A percentile compares a stretch with the other conserved stretches of the same genome.
Evolutionary conservation across 129 eudicot species (phyloP).

Genomic region (Escallonia rubra): DNA sequence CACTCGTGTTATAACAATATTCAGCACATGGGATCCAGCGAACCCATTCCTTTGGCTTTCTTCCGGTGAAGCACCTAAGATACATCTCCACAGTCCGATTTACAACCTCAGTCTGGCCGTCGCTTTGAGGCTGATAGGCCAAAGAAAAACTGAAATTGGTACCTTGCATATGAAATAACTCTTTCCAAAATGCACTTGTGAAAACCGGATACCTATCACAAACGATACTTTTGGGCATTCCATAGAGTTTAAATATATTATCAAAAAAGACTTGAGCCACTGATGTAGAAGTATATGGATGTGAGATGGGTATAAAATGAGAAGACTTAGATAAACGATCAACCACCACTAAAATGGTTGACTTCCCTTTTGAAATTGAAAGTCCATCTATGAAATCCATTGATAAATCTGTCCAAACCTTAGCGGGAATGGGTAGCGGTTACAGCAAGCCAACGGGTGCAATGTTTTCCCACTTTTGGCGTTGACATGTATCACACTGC

Average conservation of each 20-base stretch:
- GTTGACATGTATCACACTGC: too few relatives aligned
- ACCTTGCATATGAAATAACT: not conserved
- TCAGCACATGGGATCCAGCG: constrained; percentile 9
- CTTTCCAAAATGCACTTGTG: constrained; percentile 4
- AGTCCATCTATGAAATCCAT: constrained; percentile 24
- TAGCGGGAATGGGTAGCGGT: not conserved
- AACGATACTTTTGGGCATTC: not conserved
- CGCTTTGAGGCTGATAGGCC: constrained; percentile 8
- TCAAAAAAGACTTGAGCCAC: constrained; percentile 4
- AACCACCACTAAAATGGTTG: constrained; percentile 4
- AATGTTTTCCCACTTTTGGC: too few relatives aligned
- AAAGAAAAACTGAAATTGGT: not conserved
- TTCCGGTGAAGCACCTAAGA: constrained; percentile 6
- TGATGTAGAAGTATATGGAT: constrained; percentile 7
- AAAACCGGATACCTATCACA: constrained; percentile 7
- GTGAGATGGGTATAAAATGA: constrained; percentile 6
- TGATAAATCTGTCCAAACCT: constrained; percentile 8
- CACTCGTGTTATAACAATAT: constrained; percentile 3
- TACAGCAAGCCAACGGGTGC: constrained; percentile 4
- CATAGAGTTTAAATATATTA: not conserved
- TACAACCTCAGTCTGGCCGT: constrained; percentile 7
- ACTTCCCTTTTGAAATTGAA: constrained; percentile 5
- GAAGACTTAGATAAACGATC: constrained; percentile 13
- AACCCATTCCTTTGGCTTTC: constrained; percentile 4
- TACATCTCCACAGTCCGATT: constrained; percentile 3